Evolutionary conservation across 2,329 filamentous ascomycete species (phyloP), one percentile per base, ranked within the genome.

Genomic region (Fusarium protoensiforme): DNA sequence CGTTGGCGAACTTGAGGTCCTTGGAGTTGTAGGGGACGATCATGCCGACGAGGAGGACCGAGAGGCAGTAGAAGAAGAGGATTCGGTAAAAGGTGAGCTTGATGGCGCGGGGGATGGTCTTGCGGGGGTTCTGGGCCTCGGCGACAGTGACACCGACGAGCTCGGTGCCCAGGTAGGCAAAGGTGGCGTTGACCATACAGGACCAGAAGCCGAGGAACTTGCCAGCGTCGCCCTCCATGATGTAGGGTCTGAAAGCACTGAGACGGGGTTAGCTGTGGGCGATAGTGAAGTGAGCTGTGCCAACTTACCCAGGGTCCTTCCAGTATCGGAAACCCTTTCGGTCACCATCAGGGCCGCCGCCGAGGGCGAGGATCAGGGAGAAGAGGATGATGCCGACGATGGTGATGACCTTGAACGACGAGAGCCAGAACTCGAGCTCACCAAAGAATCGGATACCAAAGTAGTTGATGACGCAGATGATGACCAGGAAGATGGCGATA

Each of bases 61-160:
- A 91, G 67, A 94, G 82, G 77, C 91, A 87, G 85, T 96, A 96
- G 86, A 96, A 96, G 84, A 95, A 85, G 74, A 94, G 83, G 80
- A 96, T 95, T 66, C 93, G 93, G 85, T 90, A 95, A 83, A 95
- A 95, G 74, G 93, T 95, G 58, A 94, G 87, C 80, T 91, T 92
- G 85, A 95, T 95, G 61, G 93, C 93, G 68, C 91, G 90, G 8
- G 93, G 93, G 69, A 96, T 91, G 18, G 91, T 93, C 81, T 89
- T 90, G 79, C 93, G 90, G 1, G 93, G 93, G 83, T 95, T 95
- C 83, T 94, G 92, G 0, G 93, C 92, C 82, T 95, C 92, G 61
- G 92, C 93, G 36, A 94, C 92, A 0, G 93, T 95, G 16, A 95
- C 92, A 83, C 92, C 93, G 59, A 94, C 91, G 48, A 94, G 85